These are phyloP conservation scores for Tetraselmis striata DNA, from an alignment of 139 green algal species.

Conservation along the genomic window DNA sequence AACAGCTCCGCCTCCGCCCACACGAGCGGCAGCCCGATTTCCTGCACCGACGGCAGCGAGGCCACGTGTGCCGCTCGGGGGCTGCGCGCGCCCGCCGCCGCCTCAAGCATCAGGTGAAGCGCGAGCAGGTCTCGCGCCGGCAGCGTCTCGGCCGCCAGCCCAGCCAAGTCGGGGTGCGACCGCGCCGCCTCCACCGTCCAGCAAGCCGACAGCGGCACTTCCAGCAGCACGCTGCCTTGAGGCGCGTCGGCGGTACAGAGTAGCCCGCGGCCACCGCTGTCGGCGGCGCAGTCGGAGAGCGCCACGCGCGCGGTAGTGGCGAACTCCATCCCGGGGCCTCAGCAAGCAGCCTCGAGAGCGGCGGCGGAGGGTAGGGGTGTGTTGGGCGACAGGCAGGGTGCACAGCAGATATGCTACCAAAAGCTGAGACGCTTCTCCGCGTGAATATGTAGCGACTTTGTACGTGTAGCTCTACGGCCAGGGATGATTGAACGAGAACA, in stretches of 20 bases:
- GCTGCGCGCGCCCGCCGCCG: too few relatives aligned
- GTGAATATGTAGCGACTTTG: too few relatives aligned
- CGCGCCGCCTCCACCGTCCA: background rate
- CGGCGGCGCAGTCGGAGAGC: background rate
- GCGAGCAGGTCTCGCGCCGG: background rate
- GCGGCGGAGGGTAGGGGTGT: too few relatives aligned
- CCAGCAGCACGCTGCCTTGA: background rate
- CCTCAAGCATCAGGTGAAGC: background rate
- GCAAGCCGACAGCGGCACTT: background rate
- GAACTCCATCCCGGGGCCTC: background rate
- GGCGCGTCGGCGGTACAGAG: background rate
- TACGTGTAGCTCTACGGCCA: too few relatives aligned
- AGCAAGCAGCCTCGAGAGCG: too few relatives aligned
- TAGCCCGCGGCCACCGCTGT: background rate
- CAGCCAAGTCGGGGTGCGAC: background rate
- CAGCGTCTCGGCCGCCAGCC: background rate
- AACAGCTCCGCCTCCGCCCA: background rate
- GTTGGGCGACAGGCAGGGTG: too few relatives aligned
- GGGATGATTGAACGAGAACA: too few relatives aligned
- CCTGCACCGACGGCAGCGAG: background rate
- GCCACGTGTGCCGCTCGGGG: background rate
- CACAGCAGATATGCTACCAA: too few relatives aligned
- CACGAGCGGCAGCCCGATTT: background rate
- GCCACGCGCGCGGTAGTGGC: background rate
- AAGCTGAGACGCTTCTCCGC: too few relatives aligned